phyloP scores from a whole-genome alignment of 345 rosid genomes.

The Camelina hispida region DNA sequence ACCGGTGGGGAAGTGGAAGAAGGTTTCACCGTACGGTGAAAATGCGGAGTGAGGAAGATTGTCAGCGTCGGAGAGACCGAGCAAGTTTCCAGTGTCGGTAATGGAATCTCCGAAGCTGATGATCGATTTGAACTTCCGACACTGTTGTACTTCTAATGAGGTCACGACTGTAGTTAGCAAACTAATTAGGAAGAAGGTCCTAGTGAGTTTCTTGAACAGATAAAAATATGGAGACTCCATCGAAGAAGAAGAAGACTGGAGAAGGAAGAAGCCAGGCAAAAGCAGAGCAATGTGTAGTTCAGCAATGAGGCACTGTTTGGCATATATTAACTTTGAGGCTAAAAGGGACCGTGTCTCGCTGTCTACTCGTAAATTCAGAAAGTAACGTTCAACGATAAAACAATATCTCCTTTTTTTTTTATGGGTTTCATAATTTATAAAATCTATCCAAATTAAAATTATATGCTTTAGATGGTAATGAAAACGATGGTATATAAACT shows the following conservation, averaged over 20 bases:
- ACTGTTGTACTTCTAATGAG: conserved; percentile 24
- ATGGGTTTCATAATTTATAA: no score
- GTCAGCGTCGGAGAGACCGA: conserved; percentile 25
- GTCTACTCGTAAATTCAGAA: conserved; percentile 4
- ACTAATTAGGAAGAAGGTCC: conserved; percentile 14
- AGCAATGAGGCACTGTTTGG: conserved; percentile 7
- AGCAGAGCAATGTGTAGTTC: not conserved
- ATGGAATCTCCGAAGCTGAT: conserved; percentile 67
- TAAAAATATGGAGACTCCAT: conserved; percentile 22
- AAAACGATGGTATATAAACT: no score
- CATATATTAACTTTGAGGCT: conserved; percentile 14
- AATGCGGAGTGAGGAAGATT: conserved; percentile 35
- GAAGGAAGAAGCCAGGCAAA: not conserved
- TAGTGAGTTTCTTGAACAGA: conserved; percentile 12
- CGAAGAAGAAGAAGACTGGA: not conserved
- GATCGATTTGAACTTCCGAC: conserved; percentile 41
- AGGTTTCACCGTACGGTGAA: conserved; percentile 57
- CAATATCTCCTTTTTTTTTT: not conserved
- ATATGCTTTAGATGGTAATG: no score
- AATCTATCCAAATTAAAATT: no score
- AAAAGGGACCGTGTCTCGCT: not conserved
- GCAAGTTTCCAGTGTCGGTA: conserved; percentile 60
- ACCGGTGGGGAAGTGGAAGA: conserved; percentile 55
- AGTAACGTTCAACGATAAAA: not conserved
- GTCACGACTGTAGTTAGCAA: not conserved